These are phyloP conservation scores for Pistacia vera DNA, from an alignment of 345 rosid genomes.

Conservation along the genomic window DNA sequence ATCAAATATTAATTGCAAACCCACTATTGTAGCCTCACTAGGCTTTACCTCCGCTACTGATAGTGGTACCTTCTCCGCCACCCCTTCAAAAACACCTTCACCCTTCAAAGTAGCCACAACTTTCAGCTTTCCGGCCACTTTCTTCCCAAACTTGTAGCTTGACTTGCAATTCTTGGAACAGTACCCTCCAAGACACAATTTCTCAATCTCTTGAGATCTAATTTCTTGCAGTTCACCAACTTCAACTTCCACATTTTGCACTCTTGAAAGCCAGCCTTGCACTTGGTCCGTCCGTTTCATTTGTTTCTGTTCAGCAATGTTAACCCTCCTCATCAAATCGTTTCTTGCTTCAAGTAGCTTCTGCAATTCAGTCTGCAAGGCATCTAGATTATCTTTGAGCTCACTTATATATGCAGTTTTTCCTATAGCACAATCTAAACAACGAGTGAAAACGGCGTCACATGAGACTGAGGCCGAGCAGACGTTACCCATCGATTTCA, in stretches of 20 bases:
- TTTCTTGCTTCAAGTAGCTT: not conserved
- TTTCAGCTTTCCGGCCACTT: not conserved
- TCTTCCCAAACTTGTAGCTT: not conserved
- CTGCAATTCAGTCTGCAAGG: not conserved
- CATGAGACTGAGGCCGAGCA: not conserved
- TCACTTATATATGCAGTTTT: too few species aligned
- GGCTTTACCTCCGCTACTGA: not conserved
- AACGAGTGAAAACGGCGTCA: not conserved
- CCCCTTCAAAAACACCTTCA: not conserved
- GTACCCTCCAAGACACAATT: constrained; percentile 8
- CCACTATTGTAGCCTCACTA: not conserved
- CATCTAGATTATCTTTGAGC: not conserved
- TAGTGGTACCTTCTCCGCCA: not conserved
- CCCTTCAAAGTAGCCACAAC: not conserved
- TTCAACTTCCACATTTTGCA: not conserved
- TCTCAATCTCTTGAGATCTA: not conserved
- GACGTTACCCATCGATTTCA: not conserved
- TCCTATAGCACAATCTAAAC: not conserved
- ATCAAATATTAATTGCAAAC: not conserved
- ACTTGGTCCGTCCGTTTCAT: not conserved
- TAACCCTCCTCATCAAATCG: not conserved
- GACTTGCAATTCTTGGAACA: not conserved
- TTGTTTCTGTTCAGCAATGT: not conserved
- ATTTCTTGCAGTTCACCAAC: not conserved
- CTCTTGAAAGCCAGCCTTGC: not conserved